A percentile compares a stretch with the other conserved stretches of the same genome.
Evolutionary conservation across 306 rosid species (phyloP).

Genomic region (Pyrus pyrifolia): DNA sequence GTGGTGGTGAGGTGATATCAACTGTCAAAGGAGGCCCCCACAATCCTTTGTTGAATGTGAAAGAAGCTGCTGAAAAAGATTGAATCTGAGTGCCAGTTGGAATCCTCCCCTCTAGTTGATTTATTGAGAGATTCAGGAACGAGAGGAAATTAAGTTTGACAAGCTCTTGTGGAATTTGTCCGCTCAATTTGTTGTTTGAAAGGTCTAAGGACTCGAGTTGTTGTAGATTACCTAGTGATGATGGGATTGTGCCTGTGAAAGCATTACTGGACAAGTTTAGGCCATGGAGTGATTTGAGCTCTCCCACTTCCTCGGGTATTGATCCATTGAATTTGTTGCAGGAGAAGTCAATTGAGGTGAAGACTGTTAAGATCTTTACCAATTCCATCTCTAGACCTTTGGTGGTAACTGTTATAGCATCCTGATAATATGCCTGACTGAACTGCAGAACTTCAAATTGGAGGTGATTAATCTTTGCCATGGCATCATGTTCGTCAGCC

Average conservation of each 20-base stretch:
- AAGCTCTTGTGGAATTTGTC: slow-evolving; percentile 14
- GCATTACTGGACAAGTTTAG: slow-evolving; percentile 27
- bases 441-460: not conserved
- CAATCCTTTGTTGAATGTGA: slow-evolving; percentile 14
- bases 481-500: slow-evolving; percentile 1
- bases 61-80: slow-evolving; percentile 12
- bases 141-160: slow-evolving; percentile 15
- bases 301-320: slow-evolving; percentile 17
- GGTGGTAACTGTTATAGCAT: slow-evolving; percentile 20
- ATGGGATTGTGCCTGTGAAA: slow-evolving; percentile 18
- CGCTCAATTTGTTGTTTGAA: slow-evolving; percentile 9
- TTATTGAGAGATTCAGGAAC: slow-evolving; percentile 13
- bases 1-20: not conserved
- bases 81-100: slow-evolving; percentile 19
- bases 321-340: slow-evolving; percentile 13
- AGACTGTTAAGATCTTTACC: slow-evolving; percentile 22
- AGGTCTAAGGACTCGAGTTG: slow-evolving; percentile 28
- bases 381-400: slow-evolving; percentile 25
- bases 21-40: slow-evolving; percentile 7
- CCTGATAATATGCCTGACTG: slow-evolving; percentile 22
- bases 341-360: slow-evolving; percentile 38
- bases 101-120: slow-evolving; percentile 15
- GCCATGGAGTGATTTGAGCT: not conserved
- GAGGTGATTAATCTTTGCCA: not conserved
- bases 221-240: slow-evolving; percentile 7